Percentiles rank a stretch among this genome's conserved stretches.
Evolutionary conservation across 352 stramenopile genomes (phyloP).

Genomic region (Phytopythium montanum): DNA sequence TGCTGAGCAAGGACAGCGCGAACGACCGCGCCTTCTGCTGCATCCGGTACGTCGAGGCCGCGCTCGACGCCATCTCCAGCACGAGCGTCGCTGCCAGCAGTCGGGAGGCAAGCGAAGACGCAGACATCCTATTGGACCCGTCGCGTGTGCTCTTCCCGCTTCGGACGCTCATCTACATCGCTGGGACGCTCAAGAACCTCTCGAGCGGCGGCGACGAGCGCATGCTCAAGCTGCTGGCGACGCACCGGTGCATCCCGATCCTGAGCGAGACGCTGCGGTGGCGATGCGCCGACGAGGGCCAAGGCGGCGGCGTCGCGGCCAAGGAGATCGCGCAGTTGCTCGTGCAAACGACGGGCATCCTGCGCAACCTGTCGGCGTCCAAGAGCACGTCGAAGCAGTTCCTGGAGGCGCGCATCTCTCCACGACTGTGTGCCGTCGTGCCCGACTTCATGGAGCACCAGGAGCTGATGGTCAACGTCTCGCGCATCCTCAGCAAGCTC

Average conservation of each 20-base stretch:
- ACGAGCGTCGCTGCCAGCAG: constrained; percentile 10
- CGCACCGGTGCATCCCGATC: constrained; percentile 52
- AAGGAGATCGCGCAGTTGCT: constrained; percentile 73
- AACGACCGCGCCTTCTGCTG: constrained; percentile 69
- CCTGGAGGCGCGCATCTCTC: constrained; percentile 39
- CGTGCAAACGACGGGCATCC: constrained; percentile 57
- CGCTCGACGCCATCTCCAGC: constrained; percentile 35
- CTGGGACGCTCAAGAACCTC: constrained; percentile 72
- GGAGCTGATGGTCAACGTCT: constrained; percentile 78
- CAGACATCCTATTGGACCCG: constrained; percentile 2
- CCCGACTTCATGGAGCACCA: constrained; percentile 41
- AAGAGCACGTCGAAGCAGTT: constrained; percentile 75
- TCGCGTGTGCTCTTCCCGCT: constrained; percentile 12
- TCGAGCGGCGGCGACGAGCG: constrained; percentile 47
- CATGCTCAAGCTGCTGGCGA: constrained; percentile 59
- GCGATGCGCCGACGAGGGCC: constrained; percentile 14
- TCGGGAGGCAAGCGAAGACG: constrained; percentile 6
- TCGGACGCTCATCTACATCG: constrained; percentile 61
- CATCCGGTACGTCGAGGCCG: constrained; percentile 58
- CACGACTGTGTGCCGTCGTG: constrained; percentile 45
- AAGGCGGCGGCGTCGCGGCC: background rate
- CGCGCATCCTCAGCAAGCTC: constrained; percentile 78
- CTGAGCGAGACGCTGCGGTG: constrained; percentile 49
- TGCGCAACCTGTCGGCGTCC: constrained; percentile 62
- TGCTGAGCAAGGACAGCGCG: constrained; percentile 63